Base-by-base conservation (phyloP, 2,329 filamentous ascomycete genomes). In the Colletotrichum sp. region DNA sequence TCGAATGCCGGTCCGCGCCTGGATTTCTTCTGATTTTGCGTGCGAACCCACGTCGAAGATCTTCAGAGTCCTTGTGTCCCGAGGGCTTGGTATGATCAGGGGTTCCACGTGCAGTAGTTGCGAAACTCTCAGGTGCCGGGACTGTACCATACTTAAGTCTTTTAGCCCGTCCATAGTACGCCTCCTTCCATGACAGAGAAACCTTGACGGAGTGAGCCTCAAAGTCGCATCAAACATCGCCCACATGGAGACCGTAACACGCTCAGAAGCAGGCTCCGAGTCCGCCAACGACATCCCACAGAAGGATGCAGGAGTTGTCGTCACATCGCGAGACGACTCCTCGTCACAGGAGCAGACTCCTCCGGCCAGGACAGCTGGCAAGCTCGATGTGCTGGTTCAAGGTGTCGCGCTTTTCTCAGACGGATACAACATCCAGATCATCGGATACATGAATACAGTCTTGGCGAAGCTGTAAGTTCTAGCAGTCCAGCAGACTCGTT, bases 371-470 rank as follows among this genome's bases (percentile, higher is more conserved):
- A 68, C 43, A 1, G 62, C 73, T 3, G 43, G 69, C 15, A 75
- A 75, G 13, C 64, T 75, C 5, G 69, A 73, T 21, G 81, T 83
- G 8, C 64, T 82, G n/a, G 73, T 83, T 5, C 79, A 79, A 32
- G 83, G 82, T 3, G 76, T 81, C 3, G 83, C 83, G 1, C 61
- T 83, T 1, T 82, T 83, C 64, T 83, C 81, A 3, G 83, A 84
- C 16, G 83, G 83, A 43, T 84, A 84, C 80, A 82, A 84, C 52
- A 82, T 81, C 18, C 80, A 83, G 61, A 78, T 84, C 13, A 83
- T 84, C 61, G 82, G 80, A 30, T 80, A 81, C 65, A 83, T 83
- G 81, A 81, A 83, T 61, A 80, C 80, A 0, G 79, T 84, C 1
- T 75, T 84, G n/a, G 76, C 79, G 30, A 75, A 78, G 65, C 77